phyloP scores from a whole-genome alignment of 345 rosid genomes.

The Sonneratia alba region DNA sequence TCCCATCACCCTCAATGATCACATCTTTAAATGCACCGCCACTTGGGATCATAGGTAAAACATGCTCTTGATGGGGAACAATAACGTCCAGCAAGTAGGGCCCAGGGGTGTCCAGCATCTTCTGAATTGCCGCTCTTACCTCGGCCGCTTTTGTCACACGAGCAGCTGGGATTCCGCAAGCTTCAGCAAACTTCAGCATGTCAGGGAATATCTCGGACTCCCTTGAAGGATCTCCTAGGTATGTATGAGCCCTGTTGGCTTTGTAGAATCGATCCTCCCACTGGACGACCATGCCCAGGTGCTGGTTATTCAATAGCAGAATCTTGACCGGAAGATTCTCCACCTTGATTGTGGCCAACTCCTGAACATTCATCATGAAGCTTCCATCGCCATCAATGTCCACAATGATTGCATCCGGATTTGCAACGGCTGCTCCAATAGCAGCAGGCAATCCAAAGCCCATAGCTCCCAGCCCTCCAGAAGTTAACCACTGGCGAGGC shows the following conservation, averaged over 20 bases:
- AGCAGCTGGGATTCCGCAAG: constrained; percentile 78
- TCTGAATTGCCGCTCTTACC: constrained; percentile 63
- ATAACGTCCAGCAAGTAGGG: constrained; percentile 84
- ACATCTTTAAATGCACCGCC: constrained; percentile 71
- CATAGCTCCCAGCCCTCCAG: constrained; percentile 96
- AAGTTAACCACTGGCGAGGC: constrained; percentile 87
- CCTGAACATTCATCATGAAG: constrained; percentile 92
- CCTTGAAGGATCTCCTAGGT: constrained; percentile 63
- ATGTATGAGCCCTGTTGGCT: constrained; percentile 89
- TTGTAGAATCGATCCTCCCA: constrained; percentile 95
- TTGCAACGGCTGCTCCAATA: constrained; percentile 93
- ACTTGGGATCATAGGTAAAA: constrained; percentile 9
- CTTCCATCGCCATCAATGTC: constrained; percentile 99
- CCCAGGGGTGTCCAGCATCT: constrained; percentile 86
- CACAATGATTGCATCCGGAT: constrained; percentile 69
- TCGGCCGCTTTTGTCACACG: constrained; percentile 59
- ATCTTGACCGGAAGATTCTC: constrained; percentile 86
- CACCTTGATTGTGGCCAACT: constrained; percentile 73
- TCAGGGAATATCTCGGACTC: constrained; percentile 77
- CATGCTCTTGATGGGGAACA: constrained; percentile 97
- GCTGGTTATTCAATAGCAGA: constrained; percentile 78
- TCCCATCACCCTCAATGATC: constrained; percentile 88
- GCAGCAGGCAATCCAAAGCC: constrained; percentile 98
- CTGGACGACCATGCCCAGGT: constrained; percentile 92
- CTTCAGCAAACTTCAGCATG: constrained; percentile 77